A percentile compares a stretch with the other conserved stretches of the same genome.
Evolutionary conservation across 148 eudicot genomes (phyloP).

Genomic region (Selenicereus undatus): DNA sequence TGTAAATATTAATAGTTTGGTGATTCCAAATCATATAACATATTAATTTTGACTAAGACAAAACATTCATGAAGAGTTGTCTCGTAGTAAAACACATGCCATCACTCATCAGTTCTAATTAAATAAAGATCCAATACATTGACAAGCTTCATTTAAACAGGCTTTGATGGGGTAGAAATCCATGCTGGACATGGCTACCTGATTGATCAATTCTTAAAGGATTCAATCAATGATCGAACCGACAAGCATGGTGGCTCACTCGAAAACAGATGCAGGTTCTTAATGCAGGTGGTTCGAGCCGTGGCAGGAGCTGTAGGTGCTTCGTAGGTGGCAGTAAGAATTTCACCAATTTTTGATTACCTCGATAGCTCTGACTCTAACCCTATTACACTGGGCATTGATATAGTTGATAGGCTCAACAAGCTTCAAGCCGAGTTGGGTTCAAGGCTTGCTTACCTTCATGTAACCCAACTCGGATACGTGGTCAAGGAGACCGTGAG

Average conservation of each 20-base stretch:
- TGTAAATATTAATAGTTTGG: too few relatives aligned
- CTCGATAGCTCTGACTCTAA: conserved; percentile 55
- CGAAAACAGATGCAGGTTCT: conserved; percentile 52
- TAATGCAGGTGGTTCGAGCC: conserved; percentile 42
- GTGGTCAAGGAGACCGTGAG: conserved; percentile 33
- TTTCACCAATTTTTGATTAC: conserved; percentile 60
- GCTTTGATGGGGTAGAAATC: conserved; percentile 77
- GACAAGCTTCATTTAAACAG: conserved; percentile 18
- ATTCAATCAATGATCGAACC: conserved; percentile 49
- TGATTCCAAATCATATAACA: too few relatives aligned
- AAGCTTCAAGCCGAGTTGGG: conserved; percentile 33
- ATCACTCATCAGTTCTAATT: too few relatives aligned
- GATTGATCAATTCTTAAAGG: conserved; percentile 67
- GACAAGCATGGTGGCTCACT: conserved; percentile 64
- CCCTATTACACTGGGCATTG: conserved; percentile 55
- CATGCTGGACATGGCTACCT: conserved; percentile 74
- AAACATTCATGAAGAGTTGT: too few relatives aligned
- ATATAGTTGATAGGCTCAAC: conserved; percentile 47
- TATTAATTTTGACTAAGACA: too few relatives aligned
- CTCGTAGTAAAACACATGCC: too few relatives aligned
- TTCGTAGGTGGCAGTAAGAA: conserved; percentile 44
- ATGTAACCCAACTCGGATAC: conserved; percentile 52
- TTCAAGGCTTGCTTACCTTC: conserved; percentile 41
- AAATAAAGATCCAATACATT: too few relatives aligned
- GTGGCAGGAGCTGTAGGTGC: conserved; percentile 46